phyloP scores from a whole-genome alignment of 352 stramenopile species.

The Phytopythium oedochilum region DNA sequence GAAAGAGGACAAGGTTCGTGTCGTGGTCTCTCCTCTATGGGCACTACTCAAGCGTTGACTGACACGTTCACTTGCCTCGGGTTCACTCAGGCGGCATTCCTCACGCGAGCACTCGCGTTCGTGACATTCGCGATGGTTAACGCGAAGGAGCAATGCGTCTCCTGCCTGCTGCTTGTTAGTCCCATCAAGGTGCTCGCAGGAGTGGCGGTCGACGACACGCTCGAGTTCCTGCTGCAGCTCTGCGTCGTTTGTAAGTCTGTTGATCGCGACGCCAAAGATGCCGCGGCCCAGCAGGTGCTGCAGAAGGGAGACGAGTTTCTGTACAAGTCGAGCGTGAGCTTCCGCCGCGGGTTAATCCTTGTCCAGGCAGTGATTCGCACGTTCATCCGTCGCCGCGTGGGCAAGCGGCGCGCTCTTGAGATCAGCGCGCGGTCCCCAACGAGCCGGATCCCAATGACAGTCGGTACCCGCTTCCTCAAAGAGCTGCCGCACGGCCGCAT shows the following conservation, averaged over 20 bases:
- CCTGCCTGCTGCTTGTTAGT: slow-evolving; percentile 71
- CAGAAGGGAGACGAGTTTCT: slow-evolving; percentile 62
- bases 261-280: slow-evolving; percentile 43
- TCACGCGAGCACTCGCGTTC: slow-evolving; percentile 72
- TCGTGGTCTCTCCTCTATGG: too few species aligned
- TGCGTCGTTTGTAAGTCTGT: slow-evolving; percentile 52
- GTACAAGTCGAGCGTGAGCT: slow-evolving; percentile 71
- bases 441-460: slow-evolving; percentile 26
- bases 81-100: slow-evolving; percentile 49
- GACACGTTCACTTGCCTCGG: not conserved
- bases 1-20: slow-evolving; percentile 72
- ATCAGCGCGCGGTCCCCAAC: not conserved
- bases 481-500: slow-evolving; percentile 58
- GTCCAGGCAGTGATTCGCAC: slow-evolving; percentile 65
- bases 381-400: slow-evolving; percentile 47
- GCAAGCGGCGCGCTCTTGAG: slow-evolving; percentile 33
- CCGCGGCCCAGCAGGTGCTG: slow-evolving; percentile 43
- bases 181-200: slow-evolving; percentile 81
- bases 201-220: slow-evolving; percentile 54
- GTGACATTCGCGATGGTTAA: slow-evolving; percentile 52
- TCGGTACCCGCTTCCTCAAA: slow-evolving; percentile 70
- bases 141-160: slow-evolving; percentile 38
- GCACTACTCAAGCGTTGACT: too few species aligned
- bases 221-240: slow-evolving; percentile 72
- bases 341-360: slow-evolving; percentile 59